Base-by-base conservation (phyloP, 345 rosid species). In the Corymbia maculata region DNA sequence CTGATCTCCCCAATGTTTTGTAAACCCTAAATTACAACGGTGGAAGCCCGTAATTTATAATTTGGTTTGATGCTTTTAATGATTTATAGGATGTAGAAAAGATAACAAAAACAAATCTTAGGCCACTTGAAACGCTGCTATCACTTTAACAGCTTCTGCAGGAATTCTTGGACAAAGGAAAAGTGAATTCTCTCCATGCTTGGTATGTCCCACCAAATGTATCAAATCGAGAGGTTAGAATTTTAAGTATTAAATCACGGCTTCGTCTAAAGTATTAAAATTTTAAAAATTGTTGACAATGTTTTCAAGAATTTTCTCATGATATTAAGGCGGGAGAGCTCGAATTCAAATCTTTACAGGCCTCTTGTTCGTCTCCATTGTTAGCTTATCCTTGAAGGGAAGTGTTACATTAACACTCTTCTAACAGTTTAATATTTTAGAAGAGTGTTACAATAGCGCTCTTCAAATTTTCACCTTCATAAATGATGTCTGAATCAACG, bases 301-400 rank as follows among this genome's bases (percentile, higher is more conserved):
- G 17, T 3, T 52, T 14, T 5, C 17, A 14, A 16, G 17, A 52
- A 52, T 12, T 13, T 17, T 55, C 16, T 64, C 15, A 13, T 64
- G 4, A 9, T 64, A n/a, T 64, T 5, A 1, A 0, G 2, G 15
- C 32, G n/a, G 6, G 44, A 68, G 9, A 32, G 16, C 3, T 7
- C 5, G 5, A n/a, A 19, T 64, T n/a, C 15, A 64, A n/a, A 64
- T 64, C 19, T 61, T n/a, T 64, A 7, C 32, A 13, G n/a, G 13
- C 10, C 75, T n/a, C 42, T n/a, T 30, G 6, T 30, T 15, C 6
- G 6, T 19, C 22, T 75, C 1, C 21, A 2, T 36, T 19, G 5
- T 36, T 17, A 9, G 26, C 82, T 75, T 36, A 36, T 2, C 13
- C 13, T 9, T 9, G 7, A 36, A 19, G 6, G 47, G 24, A 8